phyloP scores from a whole-genome alignment of 805 yeast genomes.

The Nakazawaea molendinolei region DNA sequence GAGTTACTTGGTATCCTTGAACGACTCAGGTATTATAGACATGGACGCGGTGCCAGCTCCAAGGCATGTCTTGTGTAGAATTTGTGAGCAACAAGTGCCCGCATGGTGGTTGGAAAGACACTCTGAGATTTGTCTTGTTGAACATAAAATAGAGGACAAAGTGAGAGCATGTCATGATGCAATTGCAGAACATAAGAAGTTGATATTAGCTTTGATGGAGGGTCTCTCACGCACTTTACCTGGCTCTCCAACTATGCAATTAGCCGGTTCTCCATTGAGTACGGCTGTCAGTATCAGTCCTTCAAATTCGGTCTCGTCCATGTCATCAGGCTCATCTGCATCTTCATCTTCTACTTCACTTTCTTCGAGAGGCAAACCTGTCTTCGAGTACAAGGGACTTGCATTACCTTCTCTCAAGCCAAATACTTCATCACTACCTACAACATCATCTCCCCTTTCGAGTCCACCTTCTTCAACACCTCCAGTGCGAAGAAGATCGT shows the following conservation, averaged over 20 bases:
- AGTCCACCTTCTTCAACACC: constrained; percentile 15
- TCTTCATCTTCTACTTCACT: constrained; percentile 8
- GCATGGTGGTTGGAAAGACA: constrained; percentile 96
- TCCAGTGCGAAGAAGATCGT: constrained; percentile 31
- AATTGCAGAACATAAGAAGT: constrained; percentile 59
- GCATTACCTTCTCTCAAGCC: constrained; percentile 32
- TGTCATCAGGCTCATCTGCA: constrained; percentile 14
- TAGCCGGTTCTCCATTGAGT: constrained; percentile 11
- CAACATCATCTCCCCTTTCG: constrained; percentile 11
- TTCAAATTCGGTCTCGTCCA: constrained; percentile 23
- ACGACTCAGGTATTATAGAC: constrained; percentile 58
- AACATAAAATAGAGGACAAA: constrained; percentile 75
- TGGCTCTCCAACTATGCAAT: constrained; percentile 5
- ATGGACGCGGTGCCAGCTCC: constrained; percentile 72
- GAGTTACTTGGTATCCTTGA: constrained; percentile 58
- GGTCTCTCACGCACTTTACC: constrained; percentile 23
- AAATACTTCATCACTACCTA: constrained; percentile 4
- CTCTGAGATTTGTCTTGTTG: constrained; percentile 78
- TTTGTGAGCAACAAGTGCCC: constrained; percentile 87
- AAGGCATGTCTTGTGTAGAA: constrained; percentile 75
- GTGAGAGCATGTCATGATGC: constrained; percentile 71
- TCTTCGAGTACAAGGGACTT: constrained; percentile 51
- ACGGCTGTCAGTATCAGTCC: constrained; percentile 15
- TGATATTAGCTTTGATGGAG: constrained; percentile 39
- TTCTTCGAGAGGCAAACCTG: constrained; percentile 10